Evolutionary conservation across 768 basidiomycete genomes (phyloP), one percentile per base, ranked within the genome.

Genomic region (Chalciporus sphaerocephalus): DNA sequence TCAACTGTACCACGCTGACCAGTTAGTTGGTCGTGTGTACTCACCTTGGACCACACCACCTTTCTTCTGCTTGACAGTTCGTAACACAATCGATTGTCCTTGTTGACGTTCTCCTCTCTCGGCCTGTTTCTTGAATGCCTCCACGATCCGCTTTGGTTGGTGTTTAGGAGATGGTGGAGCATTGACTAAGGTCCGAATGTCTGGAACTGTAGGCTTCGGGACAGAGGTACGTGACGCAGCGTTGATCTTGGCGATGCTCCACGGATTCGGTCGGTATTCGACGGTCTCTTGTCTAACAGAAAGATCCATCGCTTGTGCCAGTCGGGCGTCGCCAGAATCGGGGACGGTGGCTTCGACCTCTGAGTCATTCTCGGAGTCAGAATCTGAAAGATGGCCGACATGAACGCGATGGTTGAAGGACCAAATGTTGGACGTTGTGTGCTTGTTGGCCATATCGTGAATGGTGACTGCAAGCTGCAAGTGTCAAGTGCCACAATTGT

Each of bases 191-290:
- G 12, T 25, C 30, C 9, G 12, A 27, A 10, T 21, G 33, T 6
- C 17, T 23, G 32, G 32, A 22, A 6, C 20, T 13, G 15, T 30
- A 18, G 37, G 43, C 22, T 34, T 51, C 15, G 51, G 44, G 5
- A 24, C 6, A 28, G 46, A n/a, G 8, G 50, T 13, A 11, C 86
- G 77, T 25, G 72, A 70, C 0, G 78, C 77, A 34, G 87, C 88
- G 52, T 91, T 91, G 23, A 86, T 80, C 55, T 81, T 85, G 4
- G 88, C 87, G 45, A 91, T 87, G 44, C 77, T 79, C 75, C 87
- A 91, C 0, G 88, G 88, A 56, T 88, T 90, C 0, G 85, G 78
- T 40, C 79, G 85, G 68, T 81, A 88, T 6, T 68, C 59, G 1
- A 82, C 86, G 24, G 71, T 61, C 42, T 89, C 87, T 42, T 76